Evolutionary conservation across 2,329 filamentous ascomycete genomes (phyloP), one percentile per base, ranked within the genome.

Genomic region (Exophiala viscosa): DNA sequence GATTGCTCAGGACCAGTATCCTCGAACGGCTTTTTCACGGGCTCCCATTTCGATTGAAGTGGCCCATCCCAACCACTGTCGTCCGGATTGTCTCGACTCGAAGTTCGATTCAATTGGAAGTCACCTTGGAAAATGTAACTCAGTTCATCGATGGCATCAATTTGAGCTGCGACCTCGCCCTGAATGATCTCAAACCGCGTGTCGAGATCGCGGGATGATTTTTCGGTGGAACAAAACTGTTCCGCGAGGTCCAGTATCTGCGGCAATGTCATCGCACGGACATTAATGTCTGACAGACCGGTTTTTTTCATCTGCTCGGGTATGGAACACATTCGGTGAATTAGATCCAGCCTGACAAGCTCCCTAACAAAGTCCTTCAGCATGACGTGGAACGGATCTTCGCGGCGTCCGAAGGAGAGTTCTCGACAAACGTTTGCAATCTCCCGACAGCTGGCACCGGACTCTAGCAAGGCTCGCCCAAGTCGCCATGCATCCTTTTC

Each of bases 361-460:
- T 54, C 52, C 13, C 36, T 43, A 6, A 55, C 45, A 20, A 46
- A 41, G n/a, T 44, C 49, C 28, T 53, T 55, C 17, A 60, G 48
- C 11, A 17, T 32, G 11, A 34, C 31, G 18, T 32, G 18, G 33
- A 60, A 60, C 11, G 58, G 58, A 35, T 59, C 51, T 28, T 55
- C 42, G 36, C 49, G 50, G 35, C 39, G 33, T 11, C 57, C 47
- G 20, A 50, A 45, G 23, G 54, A 54, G 11, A 61, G 41, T 15
- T 46, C 52, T 43, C 44, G 57, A 40, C 48, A 59, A 20, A 50
- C 44, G 5, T 46, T 54, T 15, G 50, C 43, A 23, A 61, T 50
- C 23, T 57, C 54, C 14, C 50, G 49, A 45, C 59, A 61, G 17
- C 48, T 59, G 42, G 57, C 57, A 31, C 52, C 51, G 34, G 42